Percentiles rank a stretch among this genome's conserved stretches.
These are phyloP conservation scores for Salvia splendens DNA, from an alignment of 257 asterid species.

Conservation along the genomic window DNA sequence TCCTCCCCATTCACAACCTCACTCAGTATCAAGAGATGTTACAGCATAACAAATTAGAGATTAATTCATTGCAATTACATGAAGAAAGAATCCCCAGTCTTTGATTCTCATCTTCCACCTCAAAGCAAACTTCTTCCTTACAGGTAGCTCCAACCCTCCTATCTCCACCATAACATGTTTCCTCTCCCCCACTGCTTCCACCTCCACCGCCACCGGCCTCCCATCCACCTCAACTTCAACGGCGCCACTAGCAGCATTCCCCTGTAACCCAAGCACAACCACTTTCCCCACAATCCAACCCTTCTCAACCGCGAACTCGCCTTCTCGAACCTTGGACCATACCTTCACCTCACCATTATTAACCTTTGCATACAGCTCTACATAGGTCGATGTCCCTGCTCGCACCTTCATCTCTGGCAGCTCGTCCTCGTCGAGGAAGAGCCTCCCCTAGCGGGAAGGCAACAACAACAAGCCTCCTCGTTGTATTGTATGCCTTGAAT, in stretches of 20 bases:
- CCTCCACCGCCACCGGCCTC: background rate
- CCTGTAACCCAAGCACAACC: conserved; percentile 62
- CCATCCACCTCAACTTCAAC: conserved; percentile 61
- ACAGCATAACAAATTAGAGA: background rate
- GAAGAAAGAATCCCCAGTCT: conserved; percentile 25
- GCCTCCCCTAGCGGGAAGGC: conserved; percentile 74
- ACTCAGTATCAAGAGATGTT: too few species aligned
- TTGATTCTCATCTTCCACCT: conserved; percentile 79
- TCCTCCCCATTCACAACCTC: conserved; percentile 34
- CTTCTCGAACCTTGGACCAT: conserved; percentile 77
- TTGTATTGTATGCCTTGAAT: too few species aligned
- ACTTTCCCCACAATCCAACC: conserved; percentile 83
- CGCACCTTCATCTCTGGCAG: conserved; percentile 80
- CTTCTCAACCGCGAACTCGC: conserved; percentile 64
- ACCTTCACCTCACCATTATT: conserved; percentile 55
- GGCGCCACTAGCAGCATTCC: conserved; percentile 34
- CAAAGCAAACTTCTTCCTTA: conserved; percentile 74
- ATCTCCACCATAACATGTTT: conserved; percentile 76
- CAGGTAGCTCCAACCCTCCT: conserved; percentile 61
- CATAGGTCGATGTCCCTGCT: conserved; percentile 55
- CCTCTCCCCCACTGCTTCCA: conserved; percentile 42
- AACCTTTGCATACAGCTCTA: conserved; percentile 66
- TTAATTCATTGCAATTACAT: background rate
- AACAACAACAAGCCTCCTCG: too few species aligned
- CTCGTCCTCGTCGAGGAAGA: conserved; percentile 84